phyloP scores from a whole-genome alignment of 371 early-diverging fungal species.

The Coemansia sp. region DNA sequence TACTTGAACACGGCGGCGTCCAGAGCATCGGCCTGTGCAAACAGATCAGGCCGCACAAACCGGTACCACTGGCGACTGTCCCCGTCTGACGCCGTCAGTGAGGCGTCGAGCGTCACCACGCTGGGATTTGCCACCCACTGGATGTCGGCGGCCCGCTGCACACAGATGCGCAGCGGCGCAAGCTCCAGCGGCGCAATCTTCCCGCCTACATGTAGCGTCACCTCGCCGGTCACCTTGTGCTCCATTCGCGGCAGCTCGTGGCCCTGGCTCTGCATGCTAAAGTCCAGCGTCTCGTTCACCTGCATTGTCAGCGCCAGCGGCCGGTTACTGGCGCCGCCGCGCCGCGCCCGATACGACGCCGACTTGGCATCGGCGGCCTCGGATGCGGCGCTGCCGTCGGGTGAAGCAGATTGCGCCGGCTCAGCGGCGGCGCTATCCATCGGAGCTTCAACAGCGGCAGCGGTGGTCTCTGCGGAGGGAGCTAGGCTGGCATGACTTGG shows the following conservation, averaged over 20 bases:
- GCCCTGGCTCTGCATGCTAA: not conserved
- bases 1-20: conserved; percentile 45
- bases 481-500: not conserved
- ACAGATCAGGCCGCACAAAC: conserved; percentile 47
- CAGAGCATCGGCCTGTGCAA: conserved; percentile 24
- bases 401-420: not conserved
- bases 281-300: conserved; percentile 41
- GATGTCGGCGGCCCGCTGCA: conserved; percentile 13
- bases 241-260: not conserved
- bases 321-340: not conserved
- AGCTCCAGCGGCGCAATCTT: conserved; percentile 41
- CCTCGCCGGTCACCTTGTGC: conserved; percentile 33
- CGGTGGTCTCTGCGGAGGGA: not conserved
- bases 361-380: not conserved
- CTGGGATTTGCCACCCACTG: conserved; percentile 43
- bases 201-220: conserved; percentile 24
- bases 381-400: no score
- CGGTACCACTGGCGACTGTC: conserved; percentile 44
- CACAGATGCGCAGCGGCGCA: conserved; percentile 43
- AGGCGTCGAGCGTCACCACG: conserved; percentile 38
- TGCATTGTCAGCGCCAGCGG: conserved; percentile 29
- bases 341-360: not conserved
- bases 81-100: conserved; percentile 20
- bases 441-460: not conserved
- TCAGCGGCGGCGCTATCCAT: not conserved